phyloP scores from a whole-genome alignment of 1,284 basidiomycete species.

The Ganoderma lucidum region DNA sequence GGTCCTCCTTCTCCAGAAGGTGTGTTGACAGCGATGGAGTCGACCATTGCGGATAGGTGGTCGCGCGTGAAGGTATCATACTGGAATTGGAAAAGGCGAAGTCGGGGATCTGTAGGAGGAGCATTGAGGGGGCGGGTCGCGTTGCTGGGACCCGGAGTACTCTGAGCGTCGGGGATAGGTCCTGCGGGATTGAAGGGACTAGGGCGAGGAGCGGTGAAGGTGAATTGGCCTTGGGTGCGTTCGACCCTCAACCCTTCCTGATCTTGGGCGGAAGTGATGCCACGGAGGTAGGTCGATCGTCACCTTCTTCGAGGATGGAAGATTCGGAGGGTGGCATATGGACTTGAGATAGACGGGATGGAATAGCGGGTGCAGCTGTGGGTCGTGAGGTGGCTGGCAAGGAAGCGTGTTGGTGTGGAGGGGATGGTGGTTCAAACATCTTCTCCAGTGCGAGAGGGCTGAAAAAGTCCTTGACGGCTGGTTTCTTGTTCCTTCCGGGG shows the following conservation, averaged over 20 bases:
- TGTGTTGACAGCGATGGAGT: conserved; percentile 85
- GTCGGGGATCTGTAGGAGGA: conserved; percentile 72
- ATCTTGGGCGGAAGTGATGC: neutral
- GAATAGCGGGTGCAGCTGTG: conserved; percentile 42
- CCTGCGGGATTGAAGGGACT: conserved; percentile 47
- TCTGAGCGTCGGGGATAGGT: conserved; percentile 47
- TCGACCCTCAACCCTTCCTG: conserved; percentile 42
- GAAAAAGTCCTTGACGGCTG: conserved; percentile 81
- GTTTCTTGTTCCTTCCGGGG: conserved; percentile 68
- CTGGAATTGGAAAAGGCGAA: conserved; percentile 89
- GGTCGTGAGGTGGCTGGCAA: conserved; percentile 31
- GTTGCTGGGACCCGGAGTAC: conserved; percentile 57
- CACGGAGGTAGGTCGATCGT: neutral
- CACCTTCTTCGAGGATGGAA: conserved; percentile 19
- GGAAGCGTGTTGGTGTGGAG: conserved; percentile 49
- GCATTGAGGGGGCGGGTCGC: conserved; percentile 40
- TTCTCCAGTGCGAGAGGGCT: conserved; percentile 84
- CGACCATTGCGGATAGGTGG: conserved; percentile 90
- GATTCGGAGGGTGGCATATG: conserved; percentile 32
- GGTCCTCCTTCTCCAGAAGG: conserved; percentile 60
- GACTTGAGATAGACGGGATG: conserved; percentile 47
- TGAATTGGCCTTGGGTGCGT: conserved; percentile 69
- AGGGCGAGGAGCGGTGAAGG: conserved; percentile 68
- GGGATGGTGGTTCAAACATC: conserved; percentile 92
- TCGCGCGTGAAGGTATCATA: conserved; percentile 95